Evolutionary conservation across 768 basidiomycete species (phyloP), one percentile per base, ranked within the genome.

Genomic region (Lenzites betulinus): DNA sequence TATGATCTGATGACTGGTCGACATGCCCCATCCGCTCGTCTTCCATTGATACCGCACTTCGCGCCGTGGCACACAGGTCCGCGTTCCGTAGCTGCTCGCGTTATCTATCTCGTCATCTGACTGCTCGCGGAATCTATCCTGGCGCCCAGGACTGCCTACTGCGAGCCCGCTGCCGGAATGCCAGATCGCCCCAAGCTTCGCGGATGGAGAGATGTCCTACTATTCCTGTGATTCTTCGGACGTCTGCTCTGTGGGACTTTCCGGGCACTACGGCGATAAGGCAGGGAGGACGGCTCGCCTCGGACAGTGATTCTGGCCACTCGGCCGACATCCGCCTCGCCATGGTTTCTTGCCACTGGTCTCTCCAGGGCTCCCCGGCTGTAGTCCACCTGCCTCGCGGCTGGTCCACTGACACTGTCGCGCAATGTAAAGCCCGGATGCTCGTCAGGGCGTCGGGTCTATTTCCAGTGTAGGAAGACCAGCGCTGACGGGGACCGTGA

Each of bases 71-170:
- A 58, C 48, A 23, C 51, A 64, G 60, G 57, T 58, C 65, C 65
- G 66, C 50, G 59, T 49, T 47, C 59, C 60, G 59, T 53, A 48
- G 42, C 33, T 59, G 52, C 52, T 55, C 59, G 43, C 60, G 67
- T 70, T 70, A 71, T 71, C 70, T 58, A 22, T 41, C 51, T 30
- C 28, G 65, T 70, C 70, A 71, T 70, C 69, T 71, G 70, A 70
- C 67, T 54, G 28, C 18, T 8, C 22, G 9, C 60, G 54, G 54
- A 33, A 35, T 51, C 46, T 50, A 30, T 51, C 35, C 42, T 46
- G 55, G 28, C 49, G 47, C 48, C 51, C 43, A 35, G 35, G 33
- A 55, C 49, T 52, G 33, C 23, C 22, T 53, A 18, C 53, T 49
- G 43, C 25, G 57, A 60, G 47, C 50, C 58, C 41, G 42, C 53